These are phyloP conservation scores for Stevia rebaudiana DNA, from an alignment of 140 eudicot species.

Conservation along the genomic window DNA sequence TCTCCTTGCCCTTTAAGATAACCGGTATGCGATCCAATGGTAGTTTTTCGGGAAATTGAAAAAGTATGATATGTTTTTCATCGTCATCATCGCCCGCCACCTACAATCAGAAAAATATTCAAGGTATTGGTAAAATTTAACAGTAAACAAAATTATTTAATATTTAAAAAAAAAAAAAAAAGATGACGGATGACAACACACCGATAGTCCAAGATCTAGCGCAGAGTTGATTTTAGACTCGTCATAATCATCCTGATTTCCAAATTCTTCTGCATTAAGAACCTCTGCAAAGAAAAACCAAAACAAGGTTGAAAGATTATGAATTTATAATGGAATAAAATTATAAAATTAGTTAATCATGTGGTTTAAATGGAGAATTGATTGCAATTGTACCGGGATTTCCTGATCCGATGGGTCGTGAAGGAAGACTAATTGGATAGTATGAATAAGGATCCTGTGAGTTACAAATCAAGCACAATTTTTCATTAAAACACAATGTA, in stretches of 20 bases:
- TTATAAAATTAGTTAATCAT: constrained; percentile 1
- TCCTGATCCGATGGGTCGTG: constrained; percentile 62
- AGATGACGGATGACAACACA: constrained; percentile 25
- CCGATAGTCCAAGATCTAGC: constrained; percentile 62
- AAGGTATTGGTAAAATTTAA: constrained; percentile 1
- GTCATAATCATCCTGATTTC: constrained; percentile 44
- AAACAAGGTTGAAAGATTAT: not conserved
- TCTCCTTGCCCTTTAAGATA: constrained; percentile 48
- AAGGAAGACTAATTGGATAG: constrained; percentile 70
- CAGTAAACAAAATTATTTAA: no score
- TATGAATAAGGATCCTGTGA: constrained; percentile 50
- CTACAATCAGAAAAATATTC: constrained; percentile 1
- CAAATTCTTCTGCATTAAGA: constrained; percentile 68
- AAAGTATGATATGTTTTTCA: constrained; percentile 33
- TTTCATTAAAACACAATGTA: not conserved
- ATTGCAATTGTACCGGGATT: constrained; percentile 53
- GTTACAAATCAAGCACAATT: not conserved
- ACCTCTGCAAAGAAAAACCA: constrained; percentile 37
- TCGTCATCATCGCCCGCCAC: constrained; percentile 37
- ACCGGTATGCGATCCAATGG: constrained; percentile 33
- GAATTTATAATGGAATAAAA: not conserved
- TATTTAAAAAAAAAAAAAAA: no score
- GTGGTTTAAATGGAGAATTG: not conserved
- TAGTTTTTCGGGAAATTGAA: constrained; percentile 53
- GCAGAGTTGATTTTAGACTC: constrained; percentile 56